These are phyloP conservation scores for Nakaseomyces uthaithaninus DNA, from an alignment of 1,139 yeast genomes.

Conservation along the genomic window DNA sequence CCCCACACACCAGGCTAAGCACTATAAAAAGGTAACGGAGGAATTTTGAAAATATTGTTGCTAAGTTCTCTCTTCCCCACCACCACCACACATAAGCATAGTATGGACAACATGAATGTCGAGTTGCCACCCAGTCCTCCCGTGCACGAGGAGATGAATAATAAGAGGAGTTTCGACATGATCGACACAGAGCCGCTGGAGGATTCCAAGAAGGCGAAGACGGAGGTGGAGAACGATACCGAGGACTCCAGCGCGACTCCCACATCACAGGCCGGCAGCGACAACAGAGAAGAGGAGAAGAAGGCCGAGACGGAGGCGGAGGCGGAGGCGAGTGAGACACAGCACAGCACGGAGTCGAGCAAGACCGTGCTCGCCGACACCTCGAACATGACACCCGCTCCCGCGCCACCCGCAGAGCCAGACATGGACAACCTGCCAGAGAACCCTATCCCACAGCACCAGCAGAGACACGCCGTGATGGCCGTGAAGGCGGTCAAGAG, in stretches of 20 bases:
- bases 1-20: too few relatives aligned
- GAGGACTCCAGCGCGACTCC: slow-evolving; percentile 21
- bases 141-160: slow-evolving; percentile 3
- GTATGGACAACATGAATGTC: slow-evolving; percentile 4
- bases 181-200: not conserved
- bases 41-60: too few relatives aligned
- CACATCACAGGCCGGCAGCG: slow-evolving; percentile 11
- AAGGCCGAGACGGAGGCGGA: not conserved
- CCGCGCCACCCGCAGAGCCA: slow-evolving; percentile 63
- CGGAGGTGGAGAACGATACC: slow-evolving; percentile 9
- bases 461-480: slow-evolving; percentile 51
- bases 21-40: too few relatives aligned
- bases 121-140: slow-evolving; percentile 7
- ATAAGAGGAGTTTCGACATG: slow-evolving; percentile 1
- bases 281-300: slow-evolving; percentile 1
- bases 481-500: slow-evolving; percentile 76
- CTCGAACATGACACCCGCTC: slow-evolving; percentile 43
- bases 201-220: slow-evolving; percentile 1
- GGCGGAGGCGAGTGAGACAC: not conserved
- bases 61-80: too few relatives aligned
- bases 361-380: slow-evolving; percentile 5
- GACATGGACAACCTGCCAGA: slow-evolving; percentile 60
- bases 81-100: not conserved
- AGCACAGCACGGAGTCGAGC: not conserved
- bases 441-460: slow-evolving; percentile 80